Base-by-base conservation (phyloP, 352 stramenopile species). In the Plasmopara viticola region DNA sequence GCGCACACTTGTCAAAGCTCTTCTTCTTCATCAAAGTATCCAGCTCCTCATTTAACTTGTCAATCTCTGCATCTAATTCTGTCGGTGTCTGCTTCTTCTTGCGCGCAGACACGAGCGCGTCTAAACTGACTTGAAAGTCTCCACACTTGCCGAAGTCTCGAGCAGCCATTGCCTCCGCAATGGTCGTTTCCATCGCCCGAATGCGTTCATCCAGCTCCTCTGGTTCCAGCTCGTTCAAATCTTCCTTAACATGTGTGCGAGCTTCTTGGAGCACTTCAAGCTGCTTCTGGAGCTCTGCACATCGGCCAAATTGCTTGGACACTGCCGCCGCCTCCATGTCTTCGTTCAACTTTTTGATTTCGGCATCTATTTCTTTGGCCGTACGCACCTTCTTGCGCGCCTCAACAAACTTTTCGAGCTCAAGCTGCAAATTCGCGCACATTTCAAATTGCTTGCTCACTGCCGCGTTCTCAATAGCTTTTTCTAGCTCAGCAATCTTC, bases 31-130 rank as follows among this genome's bases (percentile, higher is more conserved):
- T 90, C 37, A 84, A 48, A 2, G 51, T 54, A 14, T 70, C 68
- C 10, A 94, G 73, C 42, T 90, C 76, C 9, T 55, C 48, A 20
- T 92, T 91, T n/a, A 94, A 51, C 9, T 64, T 66, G 9, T 70
- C 71, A 44, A 95, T 90, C 46, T 93, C 81, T 4, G 64, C 66
- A 47, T 95, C 84, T 56, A 95, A 46, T 57, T 94, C 85, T 39
- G 89, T 67, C 0, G 84, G 76, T 2, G 82, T 95, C 58, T 92
- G 80, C 46, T 93, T 94, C 31, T 82, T 88, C 67, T 95, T 95
- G 14, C 84, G 71, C 6, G 85, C 75, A 30, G 66, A 60, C 13
- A 92, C 74, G 0, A 94, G 50, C 4, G 53, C 59, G 30, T 95
- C 85, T 17, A 95, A 62, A 13, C 83, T 75, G 9, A 61, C 61